Percentiles rank a stretch among this genome's conserved stretches.
These are phyloP conservation scores for Suillus clintonianus DNA, from an alignment of 768 basidiomycete species.

Conservation along the genomic window DNA sequence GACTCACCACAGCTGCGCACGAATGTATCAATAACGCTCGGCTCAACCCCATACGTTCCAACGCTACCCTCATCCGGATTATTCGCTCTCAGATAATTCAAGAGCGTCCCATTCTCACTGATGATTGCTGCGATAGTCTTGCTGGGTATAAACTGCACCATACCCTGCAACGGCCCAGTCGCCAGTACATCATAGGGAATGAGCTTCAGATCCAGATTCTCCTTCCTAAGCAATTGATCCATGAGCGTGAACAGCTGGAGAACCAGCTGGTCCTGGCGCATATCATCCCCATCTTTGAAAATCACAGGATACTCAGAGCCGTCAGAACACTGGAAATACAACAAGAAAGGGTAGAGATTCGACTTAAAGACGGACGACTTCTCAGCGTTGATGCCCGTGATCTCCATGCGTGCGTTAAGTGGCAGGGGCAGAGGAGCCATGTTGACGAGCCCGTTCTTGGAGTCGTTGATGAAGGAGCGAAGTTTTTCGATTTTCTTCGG, in stretches of 20 bases:
- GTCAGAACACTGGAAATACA: constrained; percentile 87
- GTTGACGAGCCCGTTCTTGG: constrained; percentile 79
- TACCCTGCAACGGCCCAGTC: constrained; percentile 88
- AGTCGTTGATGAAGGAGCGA: constrained; percentile 79
- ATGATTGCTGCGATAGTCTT: constrained; percentile 95
- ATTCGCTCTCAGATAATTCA: constrained; percentile 84
- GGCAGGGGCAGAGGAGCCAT: constrained; percentile 87
- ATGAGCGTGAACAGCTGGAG: constrained; percentile 98
- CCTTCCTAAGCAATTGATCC: constrained; percentile 90
- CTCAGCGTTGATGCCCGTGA: constrained; percentile 87
- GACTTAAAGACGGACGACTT: constrained; percentile 98
- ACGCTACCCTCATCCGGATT: constrained; percentile 95
- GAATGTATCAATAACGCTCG: constrained; percentile 93
- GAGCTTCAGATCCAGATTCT: constrained; percentile 91
- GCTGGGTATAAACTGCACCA: constrained; percentile 95
- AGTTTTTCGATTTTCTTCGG: constrained; percentile 98
- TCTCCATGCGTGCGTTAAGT: constrained; percentile 81
- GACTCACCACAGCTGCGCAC: constrained; percentile 73
- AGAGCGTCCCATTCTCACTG: constrained; percentile 83
- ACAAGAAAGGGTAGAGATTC: constrained; percentile 87
- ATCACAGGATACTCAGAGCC: constrained; percentile 91
- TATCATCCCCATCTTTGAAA: constrained; percentile 98
- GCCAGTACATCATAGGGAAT: constrained; percentile 93
- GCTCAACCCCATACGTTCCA: constrained; percentile 93
- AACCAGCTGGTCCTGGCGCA: constrained; percentile 97